phyloP scores from a whole-genome alignment of 2,329 filamentous ascomycete genomes.

The Colletotrichum scovillei region DNA sequence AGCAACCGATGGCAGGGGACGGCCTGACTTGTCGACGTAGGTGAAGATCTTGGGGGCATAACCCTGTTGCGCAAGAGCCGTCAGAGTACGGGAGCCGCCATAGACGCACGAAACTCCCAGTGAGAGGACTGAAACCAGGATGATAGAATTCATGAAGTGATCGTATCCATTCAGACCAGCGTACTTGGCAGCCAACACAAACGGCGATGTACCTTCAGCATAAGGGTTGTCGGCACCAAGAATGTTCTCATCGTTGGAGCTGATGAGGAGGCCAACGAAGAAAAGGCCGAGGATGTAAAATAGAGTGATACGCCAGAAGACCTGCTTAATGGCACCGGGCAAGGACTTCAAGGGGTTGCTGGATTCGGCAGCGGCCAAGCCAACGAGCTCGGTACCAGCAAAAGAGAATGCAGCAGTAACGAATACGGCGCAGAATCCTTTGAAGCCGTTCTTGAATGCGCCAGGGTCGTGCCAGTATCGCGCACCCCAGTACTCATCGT shows the following conservation, averaged over 20 bases:
- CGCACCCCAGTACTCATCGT: constrained; percentile 60
- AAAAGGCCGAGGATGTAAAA: constrained; percentile 66
- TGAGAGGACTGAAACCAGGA: constrained; percentile 68
- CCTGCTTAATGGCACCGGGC: constrained; percentile 87
- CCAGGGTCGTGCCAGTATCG: constrained; percentile 62
- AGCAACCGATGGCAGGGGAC: constrained; percentile 63
- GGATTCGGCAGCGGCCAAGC: constrained; percentile 78
- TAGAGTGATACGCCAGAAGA: constrained; percentile 68
- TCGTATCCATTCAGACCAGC: constrained; percentile 62
- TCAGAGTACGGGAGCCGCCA: constrained; percentile 68
- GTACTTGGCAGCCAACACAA: constrained; percentile 67
- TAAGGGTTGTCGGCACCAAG: constrained; percentile 27
- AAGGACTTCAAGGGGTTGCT: constrained; percentile 77
- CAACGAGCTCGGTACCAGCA: constrained; percentile 79
- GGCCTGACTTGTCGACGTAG: constrained; percentile 68
- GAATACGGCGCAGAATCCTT: constrained; percentile 78
- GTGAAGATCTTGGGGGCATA: constrained; percentile 67
- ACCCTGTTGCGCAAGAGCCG: constrained; percentile 68
- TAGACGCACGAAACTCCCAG: constrained; percentile 70
- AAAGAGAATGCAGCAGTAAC: constrained; percentile 81
- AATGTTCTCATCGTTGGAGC: constrained; percentile 58
- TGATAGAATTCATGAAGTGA: constrained; percentile 69
- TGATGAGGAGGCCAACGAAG: constrained; percentile 62
- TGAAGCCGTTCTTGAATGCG: constrained; percentile 78
- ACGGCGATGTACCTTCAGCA: constrained; percentile 56